Conservation (phyloP, 208 protist genomes). For the Trypanosoma brucei region DNA sequence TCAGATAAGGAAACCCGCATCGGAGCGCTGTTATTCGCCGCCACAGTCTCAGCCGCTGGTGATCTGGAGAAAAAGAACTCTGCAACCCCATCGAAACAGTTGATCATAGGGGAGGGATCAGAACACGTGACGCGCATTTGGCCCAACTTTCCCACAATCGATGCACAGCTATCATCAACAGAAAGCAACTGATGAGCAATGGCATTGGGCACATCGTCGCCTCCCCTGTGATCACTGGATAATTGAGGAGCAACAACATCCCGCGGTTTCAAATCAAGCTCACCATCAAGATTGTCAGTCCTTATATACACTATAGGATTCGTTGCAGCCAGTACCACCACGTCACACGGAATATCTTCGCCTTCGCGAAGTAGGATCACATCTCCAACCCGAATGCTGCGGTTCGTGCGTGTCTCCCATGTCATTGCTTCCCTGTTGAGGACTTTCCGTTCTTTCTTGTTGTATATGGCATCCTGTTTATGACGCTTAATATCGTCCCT, state of each 20-base stretch:
- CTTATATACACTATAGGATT: constrained; percentile 66
- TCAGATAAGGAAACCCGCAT: constrained; percentile 43
- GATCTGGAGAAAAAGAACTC: constrained; percentile 23
- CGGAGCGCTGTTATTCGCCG: background rate
- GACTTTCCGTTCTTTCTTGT: constrained; percentile 50
- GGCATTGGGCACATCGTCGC: background rate
- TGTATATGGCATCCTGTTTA: constrained; percentile 72
- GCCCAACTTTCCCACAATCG: constrained; percentile 19
- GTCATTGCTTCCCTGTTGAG: constrained; percentile 18
- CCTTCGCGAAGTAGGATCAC: constrained; percentile 64
- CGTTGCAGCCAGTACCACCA: constrained; percentile 63
- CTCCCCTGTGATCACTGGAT: background rate
- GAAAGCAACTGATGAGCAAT: constrained; percentile 7
- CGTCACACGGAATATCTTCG: constrained; percentile 90
- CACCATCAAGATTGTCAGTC: constrained; percentile 94
- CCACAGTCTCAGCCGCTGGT: background rate
- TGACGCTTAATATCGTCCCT: constrained; percentile 92
- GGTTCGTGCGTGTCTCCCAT: constrained; percentile 40
- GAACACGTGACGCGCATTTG: constrained; percentile 49
- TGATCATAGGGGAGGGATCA: constrained; percentile 72
- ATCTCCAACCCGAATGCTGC: constrained; percentile 77
- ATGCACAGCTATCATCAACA: constrained; percentile 20
- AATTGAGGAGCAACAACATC: constrained; percentile 38
- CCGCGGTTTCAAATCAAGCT: constrained; percentile 90
- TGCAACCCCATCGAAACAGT: constrained; percentile 81